Conservation (phyloP, 495 filamentous ascomycete genomes). For the Neohortaea acidophila region DNA sequence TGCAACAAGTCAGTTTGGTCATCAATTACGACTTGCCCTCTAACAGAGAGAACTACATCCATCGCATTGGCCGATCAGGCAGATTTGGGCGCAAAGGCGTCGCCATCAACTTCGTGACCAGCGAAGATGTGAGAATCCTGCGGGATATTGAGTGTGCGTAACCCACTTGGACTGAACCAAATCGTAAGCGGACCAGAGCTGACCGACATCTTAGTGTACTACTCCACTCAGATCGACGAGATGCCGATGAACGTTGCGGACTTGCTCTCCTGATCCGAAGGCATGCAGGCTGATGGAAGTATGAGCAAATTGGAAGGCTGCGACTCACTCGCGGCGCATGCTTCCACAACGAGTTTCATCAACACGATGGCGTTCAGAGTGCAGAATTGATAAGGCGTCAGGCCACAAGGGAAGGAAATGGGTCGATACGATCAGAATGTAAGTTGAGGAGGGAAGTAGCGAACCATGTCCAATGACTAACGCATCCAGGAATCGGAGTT, state of each 20-base stretch:
- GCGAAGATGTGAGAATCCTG: constrained; percentile 92
- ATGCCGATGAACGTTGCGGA: constrained; percentile 87
- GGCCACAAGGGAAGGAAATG: constrained; percentile 12
- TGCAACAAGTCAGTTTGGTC: constrained; percentile 96
- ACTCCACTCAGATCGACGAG: constrained; percentile 97
- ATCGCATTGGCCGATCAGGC: constrained; percentile 89
- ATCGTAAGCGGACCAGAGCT: too few relatives aligned
- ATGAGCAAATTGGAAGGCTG: neutral
- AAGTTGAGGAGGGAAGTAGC: too few relatives aligned
- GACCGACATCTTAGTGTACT: too few relatives aligned
- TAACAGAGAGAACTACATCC: constrained; percentile 99
- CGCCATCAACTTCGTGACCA: constrained; percentile 98
- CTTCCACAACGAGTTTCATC: neutral
- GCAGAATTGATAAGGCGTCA: constrained; percentile 1
- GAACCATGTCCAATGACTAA: too few relatives aligned
- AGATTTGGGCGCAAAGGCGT: constrained; percentile 97
- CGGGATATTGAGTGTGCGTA: constrained; percentile 79
- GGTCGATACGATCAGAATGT: constrained; percentile 5
- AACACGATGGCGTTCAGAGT: neutral
- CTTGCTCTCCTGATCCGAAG: constrained; percentile 12
- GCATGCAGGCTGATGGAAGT: neutral
- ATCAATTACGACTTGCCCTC: constrained; percentile 98
- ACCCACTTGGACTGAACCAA: too few relatives aligned
- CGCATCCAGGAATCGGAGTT: too few relatives aligned
- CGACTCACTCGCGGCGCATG: neutral